Evolutionary conservation across 176 grass and related monocot species (phyloP).

Genomic region (Aegilops sharonensis): DNA sequence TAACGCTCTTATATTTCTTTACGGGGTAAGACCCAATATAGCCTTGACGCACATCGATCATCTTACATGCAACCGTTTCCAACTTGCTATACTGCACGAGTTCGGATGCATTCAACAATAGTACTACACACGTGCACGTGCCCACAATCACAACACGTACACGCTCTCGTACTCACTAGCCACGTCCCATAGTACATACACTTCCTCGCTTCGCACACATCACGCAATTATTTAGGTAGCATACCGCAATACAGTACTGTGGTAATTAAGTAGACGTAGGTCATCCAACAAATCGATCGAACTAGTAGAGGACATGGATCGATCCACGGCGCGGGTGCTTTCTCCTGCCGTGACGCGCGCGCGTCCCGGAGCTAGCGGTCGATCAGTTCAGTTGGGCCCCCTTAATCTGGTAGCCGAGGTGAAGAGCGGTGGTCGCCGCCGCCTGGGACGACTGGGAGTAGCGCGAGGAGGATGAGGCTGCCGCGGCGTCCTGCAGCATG

Average conservation of each 20-base stretch:
- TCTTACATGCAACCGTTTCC: too few species aligned
- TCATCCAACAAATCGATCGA: neutral
- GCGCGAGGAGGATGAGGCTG: neutral
- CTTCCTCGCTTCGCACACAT: neutral
- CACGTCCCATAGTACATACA: neutral
- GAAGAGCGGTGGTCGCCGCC: slow-evolving; percentile 5
- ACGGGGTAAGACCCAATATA: too few species aligned
- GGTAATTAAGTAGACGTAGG: neutral
- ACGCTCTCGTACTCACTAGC: neutral
- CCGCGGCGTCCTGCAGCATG: slow-evolving; percentile 19
- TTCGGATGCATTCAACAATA: too few species aligned
- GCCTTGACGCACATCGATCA: too few species aligned
- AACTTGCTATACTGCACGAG: too few species aligned
- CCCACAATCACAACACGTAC: neutral
- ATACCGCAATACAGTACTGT: neutral
- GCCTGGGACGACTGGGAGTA: neutral
- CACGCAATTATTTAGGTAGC: neutral
- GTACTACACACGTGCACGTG: too few species aligned
- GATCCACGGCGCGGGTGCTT: neutral
- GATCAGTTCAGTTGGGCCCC: neutral
- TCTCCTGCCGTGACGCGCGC: neutral
- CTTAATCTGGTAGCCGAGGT: slow-evolving; percentile 15
- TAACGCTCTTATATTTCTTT: too few species aligned
- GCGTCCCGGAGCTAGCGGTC: too few species aligned
- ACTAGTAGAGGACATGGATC: neutral